Evolutionary conservation across 2,329 filamentous ascomycete genomes (phyloP).

Genomic region (Fusarium burgessii): DNA sequence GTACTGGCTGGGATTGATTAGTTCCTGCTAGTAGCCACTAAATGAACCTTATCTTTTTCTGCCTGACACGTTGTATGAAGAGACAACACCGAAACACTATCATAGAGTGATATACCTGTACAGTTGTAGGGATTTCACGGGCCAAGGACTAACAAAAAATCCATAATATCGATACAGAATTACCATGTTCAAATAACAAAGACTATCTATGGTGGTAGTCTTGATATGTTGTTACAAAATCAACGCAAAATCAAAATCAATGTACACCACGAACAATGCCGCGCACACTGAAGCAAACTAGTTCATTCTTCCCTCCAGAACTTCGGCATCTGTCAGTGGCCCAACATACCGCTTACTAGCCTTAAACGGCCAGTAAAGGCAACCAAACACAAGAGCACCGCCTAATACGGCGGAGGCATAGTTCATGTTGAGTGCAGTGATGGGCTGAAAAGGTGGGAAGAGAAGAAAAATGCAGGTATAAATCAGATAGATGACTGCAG

Average conservation of each 20-base stretch:
- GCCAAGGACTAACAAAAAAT: too few species aligned
- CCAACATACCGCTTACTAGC: constrained; percentile 31
- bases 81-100: background rate
- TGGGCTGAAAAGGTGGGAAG: constrained; percentile 29
- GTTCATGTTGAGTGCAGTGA: constrained; percentile 35
- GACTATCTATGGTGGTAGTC: too few species aligned
- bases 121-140: too few species aligned
- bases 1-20: background rate
- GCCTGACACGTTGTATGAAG: background rate
- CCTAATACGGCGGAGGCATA: constrained; percentile 32
- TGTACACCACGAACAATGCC: too few species aligned
- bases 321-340: constrained; percentile 1
- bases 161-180: too few species aligned
- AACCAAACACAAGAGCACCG: constrained; percentile 24
- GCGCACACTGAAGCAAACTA: background rate
- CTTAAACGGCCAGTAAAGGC: constrained; percentile 32
- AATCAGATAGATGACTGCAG: constrained; percentile 17
- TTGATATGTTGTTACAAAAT: background rate
- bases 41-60: too few species aligned
- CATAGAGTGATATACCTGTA: too few species aligned
- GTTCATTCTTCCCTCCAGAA: background rate
- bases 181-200: too few species aligned
- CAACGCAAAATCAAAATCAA: too few species aligned
- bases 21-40: background rate
- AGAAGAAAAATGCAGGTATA: constrained; percentile 31